Base-by-base conservation (phyloP, 768 basidiomycete species). In the Leccinum boreale region DNA sequence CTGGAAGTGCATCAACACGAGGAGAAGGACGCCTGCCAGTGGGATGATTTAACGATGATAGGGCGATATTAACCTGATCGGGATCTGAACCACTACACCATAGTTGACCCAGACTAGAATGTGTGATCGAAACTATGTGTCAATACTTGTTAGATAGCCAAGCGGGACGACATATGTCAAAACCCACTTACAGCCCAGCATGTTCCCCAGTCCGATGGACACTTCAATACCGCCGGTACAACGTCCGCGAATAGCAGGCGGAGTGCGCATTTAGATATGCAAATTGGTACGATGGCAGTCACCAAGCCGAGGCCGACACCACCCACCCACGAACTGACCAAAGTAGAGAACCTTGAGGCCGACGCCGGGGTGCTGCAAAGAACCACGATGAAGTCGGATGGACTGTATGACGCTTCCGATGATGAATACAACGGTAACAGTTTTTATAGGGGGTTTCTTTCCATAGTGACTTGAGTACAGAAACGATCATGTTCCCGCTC, bases 291-390 rank as follows among this genome's bases (percentile, higher is more conserved):
- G 28, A 76, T 46, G 0, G 71, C 74, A 2, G 69, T 63, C 61
- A 74, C 67, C 31, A 74, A 46, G n/a, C 79, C 78, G 10, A 80
- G 72, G 3, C 82, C 81, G 31, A 82, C 66, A 12, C 81, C 83
- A 7, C 76, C 71, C 0, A 84, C 60, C 70, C 0, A 84, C 61
- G 71, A 81, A 82, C 10, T 79, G 76, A 53, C 69, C 62, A 50
- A 70, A 67, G 56, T 68, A 75, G 5, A 74, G 60, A 3, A 74
- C 19, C 24, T 69, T 50, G n/a, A 74, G 61, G 17, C 67, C 70
- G 1, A 63, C 57, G 8, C 52, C 5, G 62, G 52, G 35, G 66
- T 61, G 39, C 59, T 67, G 28, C 74, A 69, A 19, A 75, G 58
- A 6, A 72, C 73, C 19, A 69, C 63, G 50, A 70, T 64, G 2